Evolutionary conservation across 345 rosid genomes (phyloP).

Genomic region (Eucalyptus caleyi): DNA sequence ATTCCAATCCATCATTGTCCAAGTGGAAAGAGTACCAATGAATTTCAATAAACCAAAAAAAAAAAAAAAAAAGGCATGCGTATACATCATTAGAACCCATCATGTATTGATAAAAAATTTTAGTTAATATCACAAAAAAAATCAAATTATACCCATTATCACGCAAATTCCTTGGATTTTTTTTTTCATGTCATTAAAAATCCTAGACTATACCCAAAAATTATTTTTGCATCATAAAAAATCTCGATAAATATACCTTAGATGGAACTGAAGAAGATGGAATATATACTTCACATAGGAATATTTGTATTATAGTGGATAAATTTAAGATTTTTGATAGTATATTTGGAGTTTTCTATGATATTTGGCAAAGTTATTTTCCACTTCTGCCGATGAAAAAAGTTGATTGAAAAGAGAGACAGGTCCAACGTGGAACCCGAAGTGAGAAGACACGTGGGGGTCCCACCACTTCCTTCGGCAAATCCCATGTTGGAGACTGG

Average conservation of each 20-base stretch:
- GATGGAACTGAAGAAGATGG: not conserved
- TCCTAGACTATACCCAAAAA: no score
- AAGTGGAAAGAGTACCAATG: not conserved
- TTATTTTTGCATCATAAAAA: no score
- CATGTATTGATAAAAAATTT: not conserved
- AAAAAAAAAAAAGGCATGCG: not conserved
- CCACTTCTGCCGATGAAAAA: not conserved
- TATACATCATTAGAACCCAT: not conserved
- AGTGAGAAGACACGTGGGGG: not conserved
- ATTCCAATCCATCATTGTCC: fast-evolving
- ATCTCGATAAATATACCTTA: no score
- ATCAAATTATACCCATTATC: no score
- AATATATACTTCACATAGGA: not conserved
- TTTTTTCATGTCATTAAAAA: no score
- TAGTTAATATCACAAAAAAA: no score
- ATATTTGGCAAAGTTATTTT: not conserved
- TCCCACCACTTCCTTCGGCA: not conserved
- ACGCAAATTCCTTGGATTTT: fast-evolving
- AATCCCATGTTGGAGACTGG: not conserved
- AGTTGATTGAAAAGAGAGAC: not conserved
- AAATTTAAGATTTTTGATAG: no score
- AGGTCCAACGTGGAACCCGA: not conserved
- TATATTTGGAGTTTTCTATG: no score
- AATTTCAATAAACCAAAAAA: not conserved
- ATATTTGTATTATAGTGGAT: no score